Percentiles rank a stretch among this genome's conserved stretches.
Evolutionary conservation across 2,329 filamentous ascomycete species (phyloP).

Genomic region (Trichoderma brevicompactum): DNA sequence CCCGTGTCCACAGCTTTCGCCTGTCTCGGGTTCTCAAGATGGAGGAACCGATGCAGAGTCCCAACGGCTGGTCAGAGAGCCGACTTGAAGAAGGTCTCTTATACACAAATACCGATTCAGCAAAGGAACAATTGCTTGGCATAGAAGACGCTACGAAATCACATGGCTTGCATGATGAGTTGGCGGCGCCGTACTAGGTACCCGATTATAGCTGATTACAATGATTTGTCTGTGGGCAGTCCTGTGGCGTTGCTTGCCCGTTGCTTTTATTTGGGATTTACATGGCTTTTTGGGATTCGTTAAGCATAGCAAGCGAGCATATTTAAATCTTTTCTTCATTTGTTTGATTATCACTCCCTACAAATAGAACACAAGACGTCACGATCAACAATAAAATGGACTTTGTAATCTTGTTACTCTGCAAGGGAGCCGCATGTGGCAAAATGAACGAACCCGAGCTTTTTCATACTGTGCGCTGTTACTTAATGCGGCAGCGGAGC

Average conservation of each 20-base stretch:
- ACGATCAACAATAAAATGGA: no score
- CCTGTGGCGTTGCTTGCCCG: no score
- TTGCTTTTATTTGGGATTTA: neutral
- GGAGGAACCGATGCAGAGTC: neutral
- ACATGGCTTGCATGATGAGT: neutral
- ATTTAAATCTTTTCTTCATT: no score
- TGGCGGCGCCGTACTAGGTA: neutral
- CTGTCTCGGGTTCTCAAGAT: neutral
- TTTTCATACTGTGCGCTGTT: neutral
- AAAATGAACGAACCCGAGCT: neutral
- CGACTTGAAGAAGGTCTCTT: constrained; percentile 8
- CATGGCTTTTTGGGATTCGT: neutral
- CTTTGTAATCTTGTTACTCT: no score
- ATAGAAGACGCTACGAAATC: neutral
- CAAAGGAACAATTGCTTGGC: neutral
- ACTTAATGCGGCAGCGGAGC: constrained; percentile 9
- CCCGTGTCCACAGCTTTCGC: constrained; percentile 14
- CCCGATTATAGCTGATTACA: no score
- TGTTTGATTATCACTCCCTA: no score
- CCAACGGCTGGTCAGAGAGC: neutral
- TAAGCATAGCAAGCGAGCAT: neutral
- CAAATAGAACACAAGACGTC: neutral
- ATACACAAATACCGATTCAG: neutral
- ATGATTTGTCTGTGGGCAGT: no score
- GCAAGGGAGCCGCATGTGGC: neutral